Evolutionary conservation across 306 rosid genomes (phyloP), one percentile per base, ranked within the genome.

Genomic region (Quercus cerris): DNA sequence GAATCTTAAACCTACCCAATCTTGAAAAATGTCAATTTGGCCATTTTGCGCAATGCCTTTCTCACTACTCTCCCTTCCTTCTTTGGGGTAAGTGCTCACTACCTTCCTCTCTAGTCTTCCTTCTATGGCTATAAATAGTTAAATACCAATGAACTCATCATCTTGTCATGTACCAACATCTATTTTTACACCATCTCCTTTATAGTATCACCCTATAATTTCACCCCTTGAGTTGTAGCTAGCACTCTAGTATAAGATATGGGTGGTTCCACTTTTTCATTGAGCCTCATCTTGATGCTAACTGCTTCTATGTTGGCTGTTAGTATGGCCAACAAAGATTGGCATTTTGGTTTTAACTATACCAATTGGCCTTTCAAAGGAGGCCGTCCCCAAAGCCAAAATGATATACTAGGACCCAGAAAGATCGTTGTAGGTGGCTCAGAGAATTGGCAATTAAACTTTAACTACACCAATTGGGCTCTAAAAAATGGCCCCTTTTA

Each of bases 401-500:
- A 78, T 63, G 77, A 84, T 18, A 86, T 75, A 67, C 74, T 58
- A 15, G 78, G 59, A 27, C 20, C 93, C 14, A 78, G 41, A 9
- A 81, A 75, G 38, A 81, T 92, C 31, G 12, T 77, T 0, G 97
- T 92, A 0, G 97, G 97, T 77, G 94, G 90, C 0, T 86, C 92
- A 0, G 38, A 88, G 23, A 55, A 80, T 4, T 90, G 97, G 94
- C 88, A 68, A 22, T 89, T 81, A 17, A 90, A 91, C 46, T 88
- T 63, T 15, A 84, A 87, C 81, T 92, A 92, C 67, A 79, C 77
- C 0, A 66, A 84, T n/a, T 92, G 94, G 97, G 88, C 91, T 0
- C 66, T 81, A 14, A 88, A 87, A 4, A 87, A 73, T 44, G 78
- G 73, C 27, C 92, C 97, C 0, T 85, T 89, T 62, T 88, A 88